A percentile compares a stretch with the other conserved stretches of the same genome.
These are phyloP conservation scores for Penicillium sp. DNA, from an alignment of 2,329 filamentous ascomycete species.

Conservation along the genomic window DNA sequence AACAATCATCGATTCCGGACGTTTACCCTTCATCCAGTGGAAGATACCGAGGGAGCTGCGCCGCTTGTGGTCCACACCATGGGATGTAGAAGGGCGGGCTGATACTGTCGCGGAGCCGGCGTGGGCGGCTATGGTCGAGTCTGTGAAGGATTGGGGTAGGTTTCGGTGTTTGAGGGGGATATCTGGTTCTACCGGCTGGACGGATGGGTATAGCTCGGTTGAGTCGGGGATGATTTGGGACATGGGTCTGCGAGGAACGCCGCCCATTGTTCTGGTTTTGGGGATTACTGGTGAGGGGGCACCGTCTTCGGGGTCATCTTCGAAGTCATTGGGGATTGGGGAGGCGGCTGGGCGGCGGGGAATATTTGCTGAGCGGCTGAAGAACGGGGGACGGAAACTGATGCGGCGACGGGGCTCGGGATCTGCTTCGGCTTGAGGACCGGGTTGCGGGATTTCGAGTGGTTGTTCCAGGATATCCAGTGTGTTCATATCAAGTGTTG, in stretches of 20 bases:
- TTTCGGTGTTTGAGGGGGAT: constrained; percentile 7
- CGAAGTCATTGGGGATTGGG: constrained; percentile 22
- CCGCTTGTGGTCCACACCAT: constrained; percentile 35
- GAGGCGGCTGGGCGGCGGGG: constrained; percentile 28
- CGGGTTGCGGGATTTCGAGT: constrained; percentile 10
- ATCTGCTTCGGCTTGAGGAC: constrained; percentile 19
- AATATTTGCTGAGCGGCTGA: constrained; percentile 28
- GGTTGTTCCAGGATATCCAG: constrained; percentile 30
- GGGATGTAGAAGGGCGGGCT: constrained; percentile 27
- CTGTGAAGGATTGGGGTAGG: constrained; percentile 31
- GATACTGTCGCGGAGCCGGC: constrained; percentile 18
- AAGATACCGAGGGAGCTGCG: constrained; percentile 39
- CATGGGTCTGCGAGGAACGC: constrained; percentile 11
- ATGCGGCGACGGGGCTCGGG: constrained; percentile 32
- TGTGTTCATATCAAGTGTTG: constrained; percentile 32
- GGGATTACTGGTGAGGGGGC: constrained; percentile 36
- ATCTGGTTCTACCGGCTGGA: constrained; percentile 12
- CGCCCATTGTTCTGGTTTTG: constrained; percentile 26
- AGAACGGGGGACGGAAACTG: constrained; percentile 37
- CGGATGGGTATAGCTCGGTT: constrained; percentile 17
- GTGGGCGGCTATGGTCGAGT: constrained; percentile 15
- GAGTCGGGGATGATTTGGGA: constrained; percentile 16
- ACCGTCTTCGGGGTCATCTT: constrained; percentile 29
- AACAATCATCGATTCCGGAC: constrained; percentile 13
- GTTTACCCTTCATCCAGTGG: constrained; percentile 41